These are phyloP conservation scores for Oehlia diaphana DNA, from an alignment of 192 early-diverging fungal species.

Conservation along the genomic window DNA sequence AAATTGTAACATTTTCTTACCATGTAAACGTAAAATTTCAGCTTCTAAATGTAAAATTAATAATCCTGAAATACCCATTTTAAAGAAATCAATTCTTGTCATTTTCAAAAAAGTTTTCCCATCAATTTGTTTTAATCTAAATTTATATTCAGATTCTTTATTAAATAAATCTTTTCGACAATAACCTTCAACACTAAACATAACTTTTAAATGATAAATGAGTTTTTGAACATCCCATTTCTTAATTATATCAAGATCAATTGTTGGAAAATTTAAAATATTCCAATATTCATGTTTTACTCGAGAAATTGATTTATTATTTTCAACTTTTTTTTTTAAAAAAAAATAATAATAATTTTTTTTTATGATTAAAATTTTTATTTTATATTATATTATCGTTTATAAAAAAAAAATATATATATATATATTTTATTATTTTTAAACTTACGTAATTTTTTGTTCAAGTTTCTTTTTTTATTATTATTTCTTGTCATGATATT, in stretches of 20 bases:
- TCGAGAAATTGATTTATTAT: too few relatives aligned
- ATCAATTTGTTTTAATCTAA: background rate
- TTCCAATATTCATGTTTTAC: background rate
- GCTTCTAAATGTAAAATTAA: background rate
- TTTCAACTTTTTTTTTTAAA: too few relatives aligned
- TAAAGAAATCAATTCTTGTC: background rate
- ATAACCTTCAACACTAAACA: background rate
- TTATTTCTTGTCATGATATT: too few relatives aligned
- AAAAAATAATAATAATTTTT: too few relatives aligned
- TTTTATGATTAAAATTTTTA: too few relatives aligned
- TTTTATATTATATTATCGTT: too few relatives aligned
- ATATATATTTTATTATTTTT: too few relatives aligned
- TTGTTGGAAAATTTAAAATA: background rate
- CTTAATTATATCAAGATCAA: background rate
- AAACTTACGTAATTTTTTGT: too few relatives aligned
- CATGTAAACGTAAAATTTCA: background rate
- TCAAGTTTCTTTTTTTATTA: too few relatives aligned
- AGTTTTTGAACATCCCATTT: background rate
- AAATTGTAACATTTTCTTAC: background rate
- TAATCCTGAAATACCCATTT: background rate
- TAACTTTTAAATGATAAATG: background rate
- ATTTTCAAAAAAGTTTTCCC: conserved; percentile 1
- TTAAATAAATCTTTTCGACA: background rate
- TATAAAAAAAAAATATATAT: too few relatives aligned
- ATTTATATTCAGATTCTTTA: background rate